These are phyloP conservation scores for Neophaeococcomyces aloes DNA, from an alignment of 2,329 filamentous ascomycete genomes.

Conservation along the genomic window DNA sequence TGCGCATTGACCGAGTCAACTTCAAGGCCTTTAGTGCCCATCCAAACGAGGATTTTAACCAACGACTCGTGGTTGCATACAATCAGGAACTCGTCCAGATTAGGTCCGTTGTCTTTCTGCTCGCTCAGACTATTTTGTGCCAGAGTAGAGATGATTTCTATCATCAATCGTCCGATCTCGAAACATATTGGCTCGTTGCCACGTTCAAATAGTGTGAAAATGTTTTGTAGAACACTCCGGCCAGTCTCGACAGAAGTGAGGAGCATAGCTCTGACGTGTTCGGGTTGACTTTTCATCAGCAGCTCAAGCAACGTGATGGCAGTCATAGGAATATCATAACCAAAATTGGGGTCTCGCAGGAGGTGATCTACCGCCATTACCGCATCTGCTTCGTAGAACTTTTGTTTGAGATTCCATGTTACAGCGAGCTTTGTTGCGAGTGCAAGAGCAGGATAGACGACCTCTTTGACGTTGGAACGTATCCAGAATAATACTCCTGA, in stretches of 20 bases:
- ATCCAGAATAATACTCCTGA: neutral
- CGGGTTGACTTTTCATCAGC: constrained; percentile 5
- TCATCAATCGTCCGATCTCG: constrained; percentile 5
- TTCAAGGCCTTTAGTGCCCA: neutral
- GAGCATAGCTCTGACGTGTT: constrained; percentile 1
- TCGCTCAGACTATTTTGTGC: neutral
- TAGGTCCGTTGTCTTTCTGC: neutral
- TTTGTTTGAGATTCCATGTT: neutral
- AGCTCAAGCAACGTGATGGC: constrained; percentile 5
- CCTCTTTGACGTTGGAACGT: neutral
- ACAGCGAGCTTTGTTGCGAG: constrained; percentile 11
- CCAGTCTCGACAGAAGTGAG: neutral
- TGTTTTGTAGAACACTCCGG: constrained; percentile 1
- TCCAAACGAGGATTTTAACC: neutral
- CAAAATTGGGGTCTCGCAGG: neutral
- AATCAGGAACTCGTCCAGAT: neutral
- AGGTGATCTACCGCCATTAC: constrained; percentile 3
- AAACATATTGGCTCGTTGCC: constrained; percentile 7
- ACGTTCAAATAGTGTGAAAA: constrained; percentile 1
- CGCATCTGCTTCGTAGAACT: neutral
- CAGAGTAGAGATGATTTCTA: constrained; percentile 4
- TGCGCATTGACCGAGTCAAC: neutral
- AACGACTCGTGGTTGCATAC: neutral
- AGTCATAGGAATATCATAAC: constrained; percentile 7
- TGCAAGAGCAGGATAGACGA: constrained; percentile 15